Evolutionary conservation across 1,139 yeast genomes (phyloP), one percentile per base, ranked within the genome.

Genomic region (Hyphopichia pseudoburtonii): DNA sequence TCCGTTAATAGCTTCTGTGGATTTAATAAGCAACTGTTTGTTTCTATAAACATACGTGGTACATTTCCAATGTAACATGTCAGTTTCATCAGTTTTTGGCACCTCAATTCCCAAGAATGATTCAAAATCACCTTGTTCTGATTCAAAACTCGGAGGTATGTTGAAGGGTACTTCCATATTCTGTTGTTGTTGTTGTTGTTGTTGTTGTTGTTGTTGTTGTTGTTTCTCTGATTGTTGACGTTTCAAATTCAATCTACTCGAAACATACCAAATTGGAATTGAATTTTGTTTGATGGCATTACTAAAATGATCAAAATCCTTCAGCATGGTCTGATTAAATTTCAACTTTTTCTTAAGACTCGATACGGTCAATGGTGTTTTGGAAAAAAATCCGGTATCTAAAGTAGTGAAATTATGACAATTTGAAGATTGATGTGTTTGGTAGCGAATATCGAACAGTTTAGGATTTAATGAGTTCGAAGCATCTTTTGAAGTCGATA

Each of bases 1-100:
- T 0, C 73, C 76, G 46, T 66, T 68, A n/a, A 69, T 49, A 21
- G 53, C 40, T 31, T 69, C 75, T 27, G 51, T 50, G 7, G 51
- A 51, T 21, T 58, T 58, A 28, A 62, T 53, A 17, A 71, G 43
- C 12, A 54, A 37, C 15, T 48, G 40, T 11, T 47, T 43, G n/a
- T 51, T 57, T 30, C 54, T 56, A 41, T 51, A 68, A 3, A 70
- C 58, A 35, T 54, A 55, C 4, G 65, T 54, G 24, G 48, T 44
- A 38, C 70, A 66, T 36, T 54, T 61, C 73, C 75, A 70, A 33
- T 55, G 51, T 17, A 68, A 46, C 43, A 65, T 52, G 0, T 52
- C 42, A 2, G 43, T 44, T 8, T 35, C 40, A 11, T 39, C 28
- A 7, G 36, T 22, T 1, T 30, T 33, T 12, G 33, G 32, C 8